phyloP scores from a whole-genome alignment of 176 grass and related monocot species.

The Carex littledalei region DNA sequence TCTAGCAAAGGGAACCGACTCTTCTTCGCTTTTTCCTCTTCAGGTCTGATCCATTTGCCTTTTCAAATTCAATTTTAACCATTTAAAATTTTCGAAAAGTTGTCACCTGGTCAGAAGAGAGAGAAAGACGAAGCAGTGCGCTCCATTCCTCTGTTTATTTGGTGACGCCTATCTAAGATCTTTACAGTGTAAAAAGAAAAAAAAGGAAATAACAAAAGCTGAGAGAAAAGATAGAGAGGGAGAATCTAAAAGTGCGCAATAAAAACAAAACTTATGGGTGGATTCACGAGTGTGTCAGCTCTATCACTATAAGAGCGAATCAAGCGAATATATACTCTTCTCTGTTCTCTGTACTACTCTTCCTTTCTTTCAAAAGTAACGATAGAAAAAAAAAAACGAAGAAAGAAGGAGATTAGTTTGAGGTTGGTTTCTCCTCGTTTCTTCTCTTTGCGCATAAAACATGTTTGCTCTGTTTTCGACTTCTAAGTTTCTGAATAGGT shows the following conservation, averaged over 20 bases:
- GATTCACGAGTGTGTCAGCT: slow-evolving; percentile 27
- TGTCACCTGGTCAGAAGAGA: slow-evolving; percentile 1
- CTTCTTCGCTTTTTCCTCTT: not conserved
- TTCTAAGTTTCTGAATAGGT: slow-evolving; percentile 26
- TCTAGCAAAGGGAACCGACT: not conserved
- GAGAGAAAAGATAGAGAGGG: slow-evolving; percentile 11
- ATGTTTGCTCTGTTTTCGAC: slow-evolving; percentile 23
- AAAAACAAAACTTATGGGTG: slow-evolving; percentile 32
- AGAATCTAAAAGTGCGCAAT: slow-evolving; percentile 7
- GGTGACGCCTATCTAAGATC: slow-evolving; percentile 37
- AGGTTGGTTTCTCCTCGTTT: slow-evolving; percentile 8
- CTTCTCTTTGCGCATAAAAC: not conserved
- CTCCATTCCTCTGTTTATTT: slow-evolving; percentile 27
- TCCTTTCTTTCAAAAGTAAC: not conserved
- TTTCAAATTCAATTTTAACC: slow-evolving; percentile 17
- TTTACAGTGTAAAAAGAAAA: slow-evolving; percentile 24
- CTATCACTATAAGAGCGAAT: slow-evolving; percentile 18
- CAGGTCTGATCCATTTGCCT: slow-evolving; percentile 6
- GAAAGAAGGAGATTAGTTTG: not conserved
- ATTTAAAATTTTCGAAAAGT: not conserved
- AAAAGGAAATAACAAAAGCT: slow-evolving; percentile 1
- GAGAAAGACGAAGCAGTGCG: not conserved
- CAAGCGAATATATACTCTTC: slow-evolving; percentile 18
- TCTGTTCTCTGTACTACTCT: slow-evolving; percentile 5
- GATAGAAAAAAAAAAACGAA: not conserved